Conservation (phyloP, 73 alveolate species). For the Paramecium bursaria region DNA sequence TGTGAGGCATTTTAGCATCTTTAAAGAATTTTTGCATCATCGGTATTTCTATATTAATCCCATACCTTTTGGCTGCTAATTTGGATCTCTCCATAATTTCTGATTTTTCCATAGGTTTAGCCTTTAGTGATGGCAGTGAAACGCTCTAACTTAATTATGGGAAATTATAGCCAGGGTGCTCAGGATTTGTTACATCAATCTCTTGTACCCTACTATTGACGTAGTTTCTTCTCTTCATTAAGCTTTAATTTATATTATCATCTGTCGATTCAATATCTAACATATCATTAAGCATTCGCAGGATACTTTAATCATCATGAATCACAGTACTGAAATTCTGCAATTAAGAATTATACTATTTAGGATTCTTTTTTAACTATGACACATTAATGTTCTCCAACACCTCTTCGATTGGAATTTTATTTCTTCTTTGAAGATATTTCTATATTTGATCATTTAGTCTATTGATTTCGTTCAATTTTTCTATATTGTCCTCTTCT, state of each 20-base stretch:
- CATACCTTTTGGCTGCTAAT: constrained; percentile 45
- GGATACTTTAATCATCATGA: constrained; percentile 38
- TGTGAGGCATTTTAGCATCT: constrained; percentile 1
- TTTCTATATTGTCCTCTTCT: not conserved
- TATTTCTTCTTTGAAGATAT: not conserved
- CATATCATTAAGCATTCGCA: constrained; percentile 51
- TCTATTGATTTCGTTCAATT: constrained; percentile 32
- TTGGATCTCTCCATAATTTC: constrained; percentile 26
- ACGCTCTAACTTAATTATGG: constrained; percentile 46
- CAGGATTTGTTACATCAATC: constrained; percentile 26
- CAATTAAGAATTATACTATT: not conserved
- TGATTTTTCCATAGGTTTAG: not conserved
- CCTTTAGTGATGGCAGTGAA: constrained; percentile 3
- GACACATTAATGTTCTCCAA: not conserved
- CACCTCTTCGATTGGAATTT: constrained; percentile 16
- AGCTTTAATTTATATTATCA: not conserved
- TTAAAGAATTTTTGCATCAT: constrained; percentile 36
- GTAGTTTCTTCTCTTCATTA: constrained; percentile 10
- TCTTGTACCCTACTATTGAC: not conserved
- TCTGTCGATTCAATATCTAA: constrained; percentile 8
- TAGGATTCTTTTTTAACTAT: not conserved
- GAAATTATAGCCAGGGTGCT: not conserved
- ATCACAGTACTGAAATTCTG: constrained; percentile 41
- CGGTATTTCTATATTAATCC: constrained; percentile 30
- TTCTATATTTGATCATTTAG: not conserved